phyloP scores from a whole-genome alignment of 2,329 filamentous ascomycete genomes.

The Aureobasidium lini region DNA sequence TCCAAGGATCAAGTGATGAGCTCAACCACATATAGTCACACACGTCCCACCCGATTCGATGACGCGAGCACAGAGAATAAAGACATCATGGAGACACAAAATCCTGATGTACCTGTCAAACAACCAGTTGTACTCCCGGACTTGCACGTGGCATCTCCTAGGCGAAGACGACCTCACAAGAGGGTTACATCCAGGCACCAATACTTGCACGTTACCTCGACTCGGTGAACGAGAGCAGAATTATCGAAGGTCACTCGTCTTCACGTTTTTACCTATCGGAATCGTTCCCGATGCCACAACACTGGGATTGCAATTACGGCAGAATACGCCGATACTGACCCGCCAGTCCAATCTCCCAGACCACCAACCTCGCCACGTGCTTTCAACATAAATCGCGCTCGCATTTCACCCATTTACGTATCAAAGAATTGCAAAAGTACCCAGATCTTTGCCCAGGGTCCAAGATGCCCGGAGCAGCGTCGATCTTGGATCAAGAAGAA shows the following conservation, averaged over 20 bases:
- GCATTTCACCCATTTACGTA: too few species aligned
- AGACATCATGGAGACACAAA: not conserved
- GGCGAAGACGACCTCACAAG: not conserved
- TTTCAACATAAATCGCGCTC: too few species aligned
- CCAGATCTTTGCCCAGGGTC: too few species aligned
- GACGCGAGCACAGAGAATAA: slow-evolving; percentile 1
- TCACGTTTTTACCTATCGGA: not conserved
- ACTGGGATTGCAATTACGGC: not conserved
- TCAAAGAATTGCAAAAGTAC: too few species aligned
- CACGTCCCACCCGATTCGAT: not conserved
- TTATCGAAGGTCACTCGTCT: not conserved
- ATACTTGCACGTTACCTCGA: not conserved
- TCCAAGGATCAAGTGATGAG: not conserved
- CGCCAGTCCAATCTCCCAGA: too few species aligned
- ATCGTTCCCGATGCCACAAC: not conserved
- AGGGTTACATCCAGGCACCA: not conserved
- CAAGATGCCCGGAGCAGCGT: too few species aligned
- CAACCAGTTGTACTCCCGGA: not conserved
- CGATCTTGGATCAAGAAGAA: too few species aligned
- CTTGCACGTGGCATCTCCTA: not conserved
- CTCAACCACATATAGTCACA: not conserved
- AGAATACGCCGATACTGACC: too few species aligned
- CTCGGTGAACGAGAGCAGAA: not conserved
- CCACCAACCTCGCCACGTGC: too few species aligned
- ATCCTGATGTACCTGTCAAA: not conserved